Evolutionary conservation across 2,329 filamentous ascomycete species (phyloP).

Genomic region (Colletotrichum euphorbiae): DNA sequence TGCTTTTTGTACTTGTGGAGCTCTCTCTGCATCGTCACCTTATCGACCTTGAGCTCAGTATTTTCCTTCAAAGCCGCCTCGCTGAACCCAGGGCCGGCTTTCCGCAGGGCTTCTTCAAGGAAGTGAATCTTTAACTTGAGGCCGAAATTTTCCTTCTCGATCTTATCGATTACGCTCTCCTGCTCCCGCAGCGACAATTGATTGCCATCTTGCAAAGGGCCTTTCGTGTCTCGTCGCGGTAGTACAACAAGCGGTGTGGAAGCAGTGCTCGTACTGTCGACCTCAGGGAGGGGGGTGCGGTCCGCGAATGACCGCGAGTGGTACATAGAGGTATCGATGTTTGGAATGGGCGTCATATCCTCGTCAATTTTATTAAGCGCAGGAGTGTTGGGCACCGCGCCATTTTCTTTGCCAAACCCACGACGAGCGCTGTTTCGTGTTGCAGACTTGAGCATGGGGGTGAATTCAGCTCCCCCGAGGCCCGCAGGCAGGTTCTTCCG

Average conservation of each 20-base stretch:
- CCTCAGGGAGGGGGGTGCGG: slow-evolving; percentile 76
- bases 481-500: slow-evolving; percentile 77
- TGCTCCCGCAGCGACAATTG: slow-evolving; percentile 93
- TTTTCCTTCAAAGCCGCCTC: slow-evolving; percentile 93
- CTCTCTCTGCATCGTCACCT: slow-evolving; percentile 89
- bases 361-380: slow-evolving; percentile 74
- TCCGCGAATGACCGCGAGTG: slow-evolving; percentile 74
- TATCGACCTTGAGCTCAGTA: slow-evolving; percentile 93
- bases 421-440: slow-evolving; percentile 77
- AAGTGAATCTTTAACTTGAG: slow-evolving; percentile 98
- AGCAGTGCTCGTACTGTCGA: slow-evolving; percentile 81
- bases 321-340: slow-evolving; percentile 78
- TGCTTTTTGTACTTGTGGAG: slow-evolving; percentile 88
- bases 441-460: slow-evolving; percentile 88
- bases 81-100: slow-evolving; percentile 89
- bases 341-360: slow-evolving; percentile 79
- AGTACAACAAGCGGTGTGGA: slow-evolving; percentile 84
- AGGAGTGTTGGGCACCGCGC: slow-evolving; percentile 73
- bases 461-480: slow-evolving; percentile 84
- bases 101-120: slow-evolving; percentile 88
- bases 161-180: slow-evolving; percentile 93
- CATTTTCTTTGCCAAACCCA: slow-evolving; percentile 70
- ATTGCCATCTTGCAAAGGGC: slow-evolving; percentile 85
- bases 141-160: slow-evolving; percentile 98
- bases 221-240: slow-evolving; percentile 72